These are phyloP conservation scores for Boletales sp. DNA, from an alignment of 768 basidiomycete genomes.

Conservation along the genomic window DNA sequence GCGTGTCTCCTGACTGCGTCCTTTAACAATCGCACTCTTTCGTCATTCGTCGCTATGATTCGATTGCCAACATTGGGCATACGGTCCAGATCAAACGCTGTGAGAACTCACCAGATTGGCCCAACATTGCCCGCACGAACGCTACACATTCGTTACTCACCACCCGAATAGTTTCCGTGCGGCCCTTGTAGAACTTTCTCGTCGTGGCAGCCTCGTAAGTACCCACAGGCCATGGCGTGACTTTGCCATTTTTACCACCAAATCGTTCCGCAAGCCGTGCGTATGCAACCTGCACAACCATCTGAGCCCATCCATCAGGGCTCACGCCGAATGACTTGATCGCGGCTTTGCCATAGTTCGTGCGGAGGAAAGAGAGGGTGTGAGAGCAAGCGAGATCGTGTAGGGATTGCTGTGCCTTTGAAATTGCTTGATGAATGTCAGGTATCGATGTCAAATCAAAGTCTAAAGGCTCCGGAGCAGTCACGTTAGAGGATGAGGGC, in stretches of 20 bases:
- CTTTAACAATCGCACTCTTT: slow-evolving; percentile 52
- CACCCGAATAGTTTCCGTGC: slow-evolving; percentile 92
- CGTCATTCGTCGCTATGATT: slow-evolving; percentile 28
- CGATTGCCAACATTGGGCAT: no score
- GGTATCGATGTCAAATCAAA: slow-evolving; percentile 53
- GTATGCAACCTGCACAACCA: slow-evolving; percentile 89
- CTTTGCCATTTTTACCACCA: slow-evolving; percentile 14
- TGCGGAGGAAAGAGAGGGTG: slow-evolving; percentile 57
- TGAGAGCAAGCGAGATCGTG: slow-evolving; percentile 60
- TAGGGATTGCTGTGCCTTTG: slow-evolving; percentile 51
- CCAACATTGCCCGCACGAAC: slow-evolving; percentile 77
- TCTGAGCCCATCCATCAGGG: slow-evolving; percentile 93
- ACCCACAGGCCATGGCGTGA: slow-evolving; percentile 52
- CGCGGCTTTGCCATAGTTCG: slow-evolving; percentile 77
- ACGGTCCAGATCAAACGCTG: no score
- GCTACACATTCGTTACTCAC: slow-evolving; percentile 72
- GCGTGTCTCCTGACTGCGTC: slow-evolving; percentile 65
- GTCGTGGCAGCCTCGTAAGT: slow-evolving; percentile 96
- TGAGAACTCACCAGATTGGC: slow-evolving; percentile 32
- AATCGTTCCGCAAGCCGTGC: slow-evolving; percentile 53
- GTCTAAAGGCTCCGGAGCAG: slow-evolving; percentile 52
- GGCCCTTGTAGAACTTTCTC: slow-evolving; percentile 82
- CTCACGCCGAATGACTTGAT: slow-evolving; percentile 89
- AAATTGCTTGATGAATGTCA: slow-evolving; percentile 43
- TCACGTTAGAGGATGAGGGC: slow-evolving; percentile 8